A percentile compares a stretch with the other conserved stretches of the same genome.
These are phyloP conservation scores for Rhinocladiella similis DNA, from an alignment of 2,329 filamentous ascomycete genomes.

Conservation along the genomic window DNA sequence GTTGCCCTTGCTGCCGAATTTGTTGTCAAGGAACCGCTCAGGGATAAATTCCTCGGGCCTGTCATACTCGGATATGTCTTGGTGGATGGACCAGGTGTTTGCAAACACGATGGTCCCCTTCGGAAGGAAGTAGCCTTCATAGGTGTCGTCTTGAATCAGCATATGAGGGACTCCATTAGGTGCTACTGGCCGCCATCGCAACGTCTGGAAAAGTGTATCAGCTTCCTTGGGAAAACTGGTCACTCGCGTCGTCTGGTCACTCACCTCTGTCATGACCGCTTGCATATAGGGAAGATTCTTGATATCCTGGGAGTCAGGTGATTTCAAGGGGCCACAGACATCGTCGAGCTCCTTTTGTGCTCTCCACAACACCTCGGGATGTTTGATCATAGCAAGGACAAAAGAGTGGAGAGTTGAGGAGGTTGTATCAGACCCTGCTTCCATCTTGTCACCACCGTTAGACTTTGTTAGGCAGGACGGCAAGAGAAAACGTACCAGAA, in stretches of 20 bases:
- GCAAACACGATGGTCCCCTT: slow-evolving; percentile 22
- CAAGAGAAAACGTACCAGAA: slow-evolving; percentile 5
- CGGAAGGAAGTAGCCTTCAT: slow-evolving; percentile 25
- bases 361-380: slow-evolving; percentile 46
- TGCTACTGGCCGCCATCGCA: slow-evolving; percentile 37
- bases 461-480: slow-evolving; percentile 25
- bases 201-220: slow-evolving; percentile 12
- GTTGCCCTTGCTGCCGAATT: slow-evolving; percentile 8
- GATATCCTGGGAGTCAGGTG: slow-evolving; percentile 52
- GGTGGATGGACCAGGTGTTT: slow-evolving; percentile 26
- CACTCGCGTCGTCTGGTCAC: background rate
- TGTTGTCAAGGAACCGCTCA: slow-evolving; percentile 17
- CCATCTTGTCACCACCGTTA: slow-evolving; percentile 29
- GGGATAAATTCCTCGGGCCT: slow-evolving; percentile 8
- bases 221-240: background rate
- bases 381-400: slow-evolving; percentile 32
- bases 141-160: slow-evolving; percentile 23
- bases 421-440: slow-evolving; percentile 28
- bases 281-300: slow-evolving; percentile 53
- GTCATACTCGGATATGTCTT: slow-evolving; percentile 21
- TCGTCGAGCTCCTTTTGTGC: slow-evolving; percentile 52
- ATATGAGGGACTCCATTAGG: slow-evolving; percentile 30
- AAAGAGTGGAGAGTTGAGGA: slow-evolving; percentile 20
- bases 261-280: slow-evolving; percentile 25
- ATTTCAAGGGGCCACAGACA: slow-evolving; percentile 49